Base-by-base conservation (phyloP, 352 stramenopile species). In the Globisporangium paroecandrum region DNA sequence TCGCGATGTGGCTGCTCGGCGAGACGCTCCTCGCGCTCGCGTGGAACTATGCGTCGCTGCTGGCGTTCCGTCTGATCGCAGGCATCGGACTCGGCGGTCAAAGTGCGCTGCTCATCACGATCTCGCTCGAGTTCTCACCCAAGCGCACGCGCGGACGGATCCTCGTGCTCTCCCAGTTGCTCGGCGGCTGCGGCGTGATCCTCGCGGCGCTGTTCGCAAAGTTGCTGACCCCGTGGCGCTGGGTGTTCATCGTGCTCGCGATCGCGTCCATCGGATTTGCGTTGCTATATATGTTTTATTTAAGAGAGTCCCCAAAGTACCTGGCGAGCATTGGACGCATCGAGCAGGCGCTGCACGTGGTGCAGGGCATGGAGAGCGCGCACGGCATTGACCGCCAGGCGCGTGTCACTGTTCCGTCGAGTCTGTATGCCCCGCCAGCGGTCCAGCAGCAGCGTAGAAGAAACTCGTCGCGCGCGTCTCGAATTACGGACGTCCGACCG, bases 291-390 rank as follows among this genome's bases (percentile, higher is more conserved):
- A 25, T 74, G 34, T 51, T 84, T 1, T 76, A 70, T 49, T 62
- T 91, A 29, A 69, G 76, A 20, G 85, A 94, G 49, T 89, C 83
- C 12, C 85, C 85, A 24, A 88, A 87, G 63, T 94, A 87, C 64
- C 71, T 94, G 20, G 85, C 79, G 5, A 85, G 77, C 62, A 77
- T 86, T 0, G 85, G 85, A 4, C 82, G 82, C 1, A 58, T 77
- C 24, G 77, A 89, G n/a, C 76, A 89, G 66, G 85, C 85, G 47
- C 70, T 91, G 27, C 58, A 38, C 5, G 64, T 89, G 12, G 51
- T 94, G 12, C 72, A 82, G 24, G 71, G 69, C 43, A 89, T 94
- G 65, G 85, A 94, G 63, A 69, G 58, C 9, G 75, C 77, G 0
- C 84, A 92, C 62, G 85, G 83, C 8, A 85, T 91, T 53, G 69